Conservation (phyloP, 331 rosid species). For the Prunus yedoensis region DNA sequence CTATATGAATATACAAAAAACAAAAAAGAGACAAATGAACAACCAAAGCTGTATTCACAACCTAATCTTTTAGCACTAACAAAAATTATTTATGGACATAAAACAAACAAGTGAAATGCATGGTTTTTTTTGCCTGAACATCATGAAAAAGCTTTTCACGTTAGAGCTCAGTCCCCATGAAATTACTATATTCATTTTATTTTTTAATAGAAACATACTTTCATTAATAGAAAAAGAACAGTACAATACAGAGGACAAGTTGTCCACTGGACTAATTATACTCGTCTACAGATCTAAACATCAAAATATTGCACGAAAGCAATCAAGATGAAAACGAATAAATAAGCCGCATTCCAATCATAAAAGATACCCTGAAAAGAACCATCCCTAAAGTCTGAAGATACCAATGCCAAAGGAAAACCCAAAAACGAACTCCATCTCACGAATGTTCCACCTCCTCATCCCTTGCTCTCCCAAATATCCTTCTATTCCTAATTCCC, state of each 20-base stretch:
- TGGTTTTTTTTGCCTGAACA: background rate
- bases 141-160: background rate
- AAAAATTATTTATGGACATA: background rate
- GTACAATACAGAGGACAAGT: background rate
- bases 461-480: background rate
- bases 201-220: background rate
- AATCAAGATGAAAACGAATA: background rate
- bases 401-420: background rate
- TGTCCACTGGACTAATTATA: background rate
- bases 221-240: background rate
- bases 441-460: background rate
- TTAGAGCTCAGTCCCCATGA: background rate
- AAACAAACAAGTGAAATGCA: background rate
- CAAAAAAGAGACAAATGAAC: background rate
- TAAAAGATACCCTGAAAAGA: background rate
- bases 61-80: background rate
- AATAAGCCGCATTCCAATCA: background rate
- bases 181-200: background rate
- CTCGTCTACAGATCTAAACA: background rate
- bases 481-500: background rate
- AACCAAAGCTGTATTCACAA: background rate
- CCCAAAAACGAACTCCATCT: background rate
- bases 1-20: background rate
- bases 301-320: background rate
- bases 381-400: background rate